Base-by-base conservation (phyloP, 2,329 filamentous ascomycete genomes). In the Endothia cerciana region DNA sequence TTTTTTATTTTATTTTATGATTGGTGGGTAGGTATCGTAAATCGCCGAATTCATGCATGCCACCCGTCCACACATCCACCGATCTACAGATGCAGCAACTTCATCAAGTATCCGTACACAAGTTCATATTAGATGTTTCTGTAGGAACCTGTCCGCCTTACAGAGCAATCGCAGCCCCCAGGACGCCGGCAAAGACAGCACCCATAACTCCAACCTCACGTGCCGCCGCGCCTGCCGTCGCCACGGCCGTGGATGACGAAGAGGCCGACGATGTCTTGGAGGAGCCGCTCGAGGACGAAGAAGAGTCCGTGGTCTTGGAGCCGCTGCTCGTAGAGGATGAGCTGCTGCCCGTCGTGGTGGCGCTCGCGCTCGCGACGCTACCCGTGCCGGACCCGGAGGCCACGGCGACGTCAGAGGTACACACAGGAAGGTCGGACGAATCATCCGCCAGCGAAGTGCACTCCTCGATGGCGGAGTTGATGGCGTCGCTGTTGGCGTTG, bases 371-470 rank as follows among this genome's bases (percentile, higher is more conserved):
- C 4, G 67, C 51, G 40, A 57, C 58, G 62, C 45, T 28, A 19
- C 49, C 33, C 38, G 25, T 58, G 63, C 40, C 56, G 28, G 38
- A n/a, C 8, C 58, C 64, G 5, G 63, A 40, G 28, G 51, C 59
- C 5, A 43, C 51, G 59, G 8, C 69, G 40, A 5, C 41, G 25
- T 13, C 15, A 47, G 55, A 60, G 22, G 49, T 53, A 56, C 58
- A 64, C 40, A 53, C 51, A 10, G 36, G 17, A 19, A 61, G 55
- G 41, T 66, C 65, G 49, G 65, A 62, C n/a, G 65, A 38, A 22
- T 68, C 62, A 49, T 60, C 57, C 61, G 63, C 64, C 64, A 69
- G 67, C 15, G 69, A 45, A 28, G 73, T 71, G 70, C 75, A 77
- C 61, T 70, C 8, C 41, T 67, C 69, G 10, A 76, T 38, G 15